Evolutionary conservation across 257 asterid species (phyloP).

Genomic region (Solanum chiquidenum): DNA sequence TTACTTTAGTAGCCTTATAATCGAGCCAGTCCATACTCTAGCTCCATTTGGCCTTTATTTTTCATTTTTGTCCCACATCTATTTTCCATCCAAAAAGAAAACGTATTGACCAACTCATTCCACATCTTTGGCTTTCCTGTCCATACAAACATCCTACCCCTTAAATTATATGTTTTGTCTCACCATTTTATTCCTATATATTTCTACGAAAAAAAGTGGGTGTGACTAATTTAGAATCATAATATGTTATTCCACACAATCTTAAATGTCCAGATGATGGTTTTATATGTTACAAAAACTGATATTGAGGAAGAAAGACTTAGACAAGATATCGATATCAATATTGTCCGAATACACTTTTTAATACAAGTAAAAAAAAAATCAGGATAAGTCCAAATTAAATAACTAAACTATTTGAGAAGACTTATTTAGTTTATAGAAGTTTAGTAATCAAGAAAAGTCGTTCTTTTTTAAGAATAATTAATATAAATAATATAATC

Average conservation of each 20-base stretch:
- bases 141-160: background rate
- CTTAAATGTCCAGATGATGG: background rate
- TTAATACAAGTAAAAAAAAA: no score
- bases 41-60: background rate
- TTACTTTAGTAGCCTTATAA: background rate
- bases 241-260: background rate
- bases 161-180: background rate
- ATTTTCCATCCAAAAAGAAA: background rate
- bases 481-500: background rate
- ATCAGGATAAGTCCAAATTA: background rate
- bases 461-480: background rate
- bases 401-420: background rate
- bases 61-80: background rate
- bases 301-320: background rate
- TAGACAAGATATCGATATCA: background rate
- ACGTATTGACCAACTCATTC: background rate
- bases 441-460: background rate
- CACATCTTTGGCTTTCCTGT: background rate
- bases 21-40: background rate
- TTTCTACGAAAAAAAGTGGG: background rate
- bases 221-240: background rate
- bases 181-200: background rate
- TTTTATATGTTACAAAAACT: background rate
- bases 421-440: background rate
- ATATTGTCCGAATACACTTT: background rate